Base-by-base conservation (phyloP, 768 basidiomycete species). In the Rhodotorula paludigena region DNA sequence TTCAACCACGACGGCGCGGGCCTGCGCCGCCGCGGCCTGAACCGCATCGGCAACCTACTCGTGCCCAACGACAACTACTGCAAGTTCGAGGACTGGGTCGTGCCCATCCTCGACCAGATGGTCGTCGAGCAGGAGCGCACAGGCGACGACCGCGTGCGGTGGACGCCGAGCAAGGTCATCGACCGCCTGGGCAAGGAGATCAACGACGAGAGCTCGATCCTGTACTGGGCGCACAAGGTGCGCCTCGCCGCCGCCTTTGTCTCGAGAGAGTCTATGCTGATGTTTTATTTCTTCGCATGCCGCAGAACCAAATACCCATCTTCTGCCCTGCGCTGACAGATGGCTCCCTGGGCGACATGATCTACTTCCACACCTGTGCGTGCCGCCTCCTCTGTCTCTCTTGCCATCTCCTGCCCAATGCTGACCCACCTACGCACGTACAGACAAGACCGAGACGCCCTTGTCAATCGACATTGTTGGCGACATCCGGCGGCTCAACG, bases 201-300 rank as follows among this genome's bases (percentile, higher is more conserved):
- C 66, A 82, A 96, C 77, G 86, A 97, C 77, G 96, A 97, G 80
- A 89, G 92, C 75, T 94, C 92, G 66, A 90, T 98, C 64, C 96
- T 98, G 77, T 97, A 98, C 77, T 99, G 96, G 96, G 93, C 93
- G 45, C 96, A 92, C 78, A 98, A 96, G 85, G 96, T 94, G 80
- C 83, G 85, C n/a, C n/a, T n/a, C n/a, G n/a, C 47, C 20, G 2
- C 21, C 3, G 32, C 21, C 20, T 41, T 38, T 41, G 30, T n/a
- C 15, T 15, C 49, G 20, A 20, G 6, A n/a, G n/a, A n/a, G n/a
- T n/a, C n/a, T n/a, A n/a, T n/a, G n/a, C n/a, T n/a, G n/a, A n/a
- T n/a, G n/a, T n/a, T 74, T 76, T 59, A 64, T 55, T 42, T 51
- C 42, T 47, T 63, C 5, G 52, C 35, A 51, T 51, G 25, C 41